A percentile compares a stretch with the other conserved stretches of the same genome.
Evolutionary conservation across 1,284 basidiomycete genomes (phyloP).

Genomic region (Golubevia pallescens): DNA sequence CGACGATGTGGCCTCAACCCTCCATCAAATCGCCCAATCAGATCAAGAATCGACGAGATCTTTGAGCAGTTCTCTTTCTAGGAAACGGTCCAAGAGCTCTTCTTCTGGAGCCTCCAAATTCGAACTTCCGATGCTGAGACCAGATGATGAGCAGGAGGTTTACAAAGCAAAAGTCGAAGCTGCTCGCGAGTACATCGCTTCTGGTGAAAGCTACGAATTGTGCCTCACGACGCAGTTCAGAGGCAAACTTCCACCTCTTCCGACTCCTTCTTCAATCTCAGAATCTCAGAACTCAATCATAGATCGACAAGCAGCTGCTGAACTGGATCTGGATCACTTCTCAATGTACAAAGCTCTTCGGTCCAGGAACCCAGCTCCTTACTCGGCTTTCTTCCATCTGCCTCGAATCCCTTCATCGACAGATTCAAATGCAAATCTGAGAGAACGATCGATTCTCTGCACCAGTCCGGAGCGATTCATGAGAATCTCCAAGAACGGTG

Average conservation of each 20-base stretch:
- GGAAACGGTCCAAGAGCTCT: too few species aligned
- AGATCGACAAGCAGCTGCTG: conserved; percentile 5
- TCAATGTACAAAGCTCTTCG: conserved; percentile 64
- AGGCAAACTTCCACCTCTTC: conserved; percentile 34
- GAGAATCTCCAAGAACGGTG: conserved; percentile 75
- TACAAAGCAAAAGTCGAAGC: conserved; percentile 78
- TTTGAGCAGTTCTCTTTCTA: too few species aligned
- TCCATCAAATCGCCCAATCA: conserved; percentile 23
- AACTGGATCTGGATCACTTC: conserved; percentile 30
- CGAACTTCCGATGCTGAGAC: too few species aligned
- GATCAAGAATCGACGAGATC: conserved; percentile 1
- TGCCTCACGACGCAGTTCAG: conserved; percentile 81
- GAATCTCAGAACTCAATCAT: background rate
- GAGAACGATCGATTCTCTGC: conserved; percentile 71
- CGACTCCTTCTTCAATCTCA: conserved; percentile 27
- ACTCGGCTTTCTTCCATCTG: conserved; percentile 81
- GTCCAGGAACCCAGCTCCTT: conserved; percentile 83
- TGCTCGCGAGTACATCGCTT: conserved; percentile 78
- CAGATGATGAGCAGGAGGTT: too few species aligned
- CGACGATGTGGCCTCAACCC: background rate
- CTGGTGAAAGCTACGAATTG: conserved; percentile 94
- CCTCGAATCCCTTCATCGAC: conserved; percentile 66
- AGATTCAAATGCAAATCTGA: conserved; percentile 45
- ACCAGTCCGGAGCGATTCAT: conserved; percentile 92
- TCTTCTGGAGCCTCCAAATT: too few species aligned